Conservation (phyloP, 257 asterid species). For the Rubia yunnanensis region DNA sequence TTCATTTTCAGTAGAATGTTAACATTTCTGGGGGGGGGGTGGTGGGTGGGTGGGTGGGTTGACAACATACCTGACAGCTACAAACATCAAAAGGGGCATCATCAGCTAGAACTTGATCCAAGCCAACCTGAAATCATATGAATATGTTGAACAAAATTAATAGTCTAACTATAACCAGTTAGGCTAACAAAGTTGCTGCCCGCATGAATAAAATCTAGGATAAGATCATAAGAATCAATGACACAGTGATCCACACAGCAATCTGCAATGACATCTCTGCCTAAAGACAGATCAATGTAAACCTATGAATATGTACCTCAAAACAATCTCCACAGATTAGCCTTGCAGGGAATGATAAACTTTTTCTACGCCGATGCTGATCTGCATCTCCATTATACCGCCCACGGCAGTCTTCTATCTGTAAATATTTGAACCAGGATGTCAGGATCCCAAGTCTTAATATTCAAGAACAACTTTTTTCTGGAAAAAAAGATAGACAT, state of each 20-base stretch:
- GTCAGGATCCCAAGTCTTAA: not conserved
- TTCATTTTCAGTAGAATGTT: not conserved
- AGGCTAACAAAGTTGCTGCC: not conserved
- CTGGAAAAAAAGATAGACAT: not conserved
- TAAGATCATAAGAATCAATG: not conserved
- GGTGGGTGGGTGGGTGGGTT: too few species aligned
- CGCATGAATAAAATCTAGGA: not conserved
- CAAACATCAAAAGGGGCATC: conserved; percentile 95
- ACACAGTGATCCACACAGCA: not conserved
- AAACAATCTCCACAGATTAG: conserved; percentile 94
- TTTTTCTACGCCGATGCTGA: conserved; percentile 86
- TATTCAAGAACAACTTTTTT: conserved; percentile 5
- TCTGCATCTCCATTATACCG: conserved; percentile 99
- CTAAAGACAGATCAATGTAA: not conserved
- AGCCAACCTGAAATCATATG: conserved; percentile 45
- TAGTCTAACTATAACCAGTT: not conserved
- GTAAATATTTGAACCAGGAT: conserved; percentile 11
- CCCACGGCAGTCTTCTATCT: conserved; percentile 96
- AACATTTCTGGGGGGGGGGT: not conserved
- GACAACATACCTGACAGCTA: conserved; percentile 70
- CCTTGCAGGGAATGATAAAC: conserved; percentile 93
- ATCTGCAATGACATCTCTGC: not conserved
- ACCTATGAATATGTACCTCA: conserved; percentile 41
- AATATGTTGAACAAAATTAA: conserved; percentile 9
- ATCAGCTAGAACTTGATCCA: conserved; percentile 73